Base-by-base conservation (phyloP, 192 early-diverging fungal genomes). In the Rhizophlyctis rosea region DNA sequence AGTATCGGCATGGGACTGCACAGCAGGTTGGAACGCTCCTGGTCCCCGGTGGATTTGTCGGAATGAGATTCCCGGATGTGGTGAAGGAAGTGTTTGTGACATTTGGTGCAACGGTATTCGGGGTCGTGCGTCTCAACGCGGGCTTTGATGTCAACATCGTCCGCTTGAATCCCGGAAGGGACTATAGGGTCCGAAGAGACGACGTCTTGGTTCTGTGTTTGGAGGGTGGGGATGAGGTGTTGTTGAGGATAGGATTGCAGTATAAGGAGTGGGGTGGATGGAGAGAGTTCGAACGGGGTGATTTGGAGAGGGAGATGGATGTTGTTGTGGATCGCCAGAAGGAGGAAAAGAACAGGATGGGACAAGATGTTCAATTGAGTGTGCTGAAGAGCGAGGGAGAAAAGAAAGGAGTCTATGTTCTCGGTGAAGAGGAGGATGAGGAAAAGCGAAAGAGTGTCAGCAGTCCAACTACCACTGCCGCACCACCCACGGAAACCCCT, bases 11-110 rank as follows among this genome's bases (percentile, higher is more conserved):
- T 24, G 80, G 80, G 0, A 68, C 74, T 1, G 65, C 62, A 3
- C 76, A 82, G 39, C 80, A 82, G 50, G 65, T 82, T 0, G 66
- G 67, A 44, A 52, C 73, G 4, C 76, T 82, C 66, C 61, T 61
- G 54, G 34, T 74, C 16, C 80, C 80, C 3, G 33, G 61, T 13
- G 80, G 80, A 11, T 60, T 82, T 2, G 69, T 72, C 36, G 69
- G 71, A 1, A 47, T 77, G 14, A 62, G 58, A 30, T 82, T 74
- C 61, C 56, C 34, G 3, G 64, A 76, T 25, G 75, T 63, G 1
- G 76, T 70, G 16, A 53, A 57, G 44, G 71, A 52, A 28, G 61
- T 79, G 21, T 82, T 62, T 59, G 35, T 36, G 27, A 59, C 63
- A 0, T 82, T 70, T 61, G 71, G 67, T 16, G 67, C 68, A 9